A percentile compares a stretch with the other conserved stretches of the same genome.
phyloP scores from a whole-genome alignment of 139 green algal genomes.

The Bryopsis sp. region DNA sequence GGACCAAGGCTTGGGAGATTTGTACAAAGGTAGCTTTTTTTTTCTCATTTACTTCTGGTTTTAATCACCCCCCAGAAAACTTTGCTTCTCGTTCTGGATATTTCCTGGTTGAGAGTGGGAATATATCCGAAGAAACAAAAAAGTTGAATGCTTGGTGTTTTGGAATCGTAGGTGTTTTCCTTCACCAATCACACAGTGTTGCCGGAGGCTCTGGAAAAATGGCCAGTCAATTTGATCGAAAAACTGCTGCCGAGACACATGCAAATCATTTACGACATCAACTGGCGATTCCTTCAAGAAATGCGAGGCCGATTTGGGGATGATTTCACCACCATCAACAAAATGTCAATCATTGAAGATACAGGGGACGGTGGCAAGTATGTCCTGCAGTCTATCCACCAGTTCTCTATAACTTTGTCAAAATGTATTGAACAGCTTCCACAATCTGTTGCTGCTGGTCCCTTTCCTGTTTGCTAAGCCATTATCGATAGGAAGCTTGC shows the following conservation, averaged over 20 bases:
- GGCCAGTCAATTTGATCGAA: constrained; percentile 76
- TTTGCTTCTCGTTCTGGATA: neutral
- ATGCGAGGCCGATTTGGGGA: constrained; percentile 57
- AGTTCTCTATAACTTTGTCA: no score
- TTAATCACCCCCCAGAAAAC: neutral
- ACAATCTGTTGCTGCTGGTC: no score
- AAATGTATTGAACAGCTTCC: no score
- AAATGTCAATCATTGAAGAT: constrained; percentile 97
- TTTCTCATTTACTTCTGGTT: neutral
- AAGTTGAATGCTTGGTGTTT: neutral
- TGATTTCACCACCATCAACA: constrained; percentile 72
- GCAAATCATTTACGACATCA: constrained; percentile 87
- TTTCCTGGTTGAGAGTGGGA: neutral
- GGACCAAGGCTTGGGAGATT: constrained; percentile 78
- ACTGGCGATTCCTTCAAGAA: constrained; percentile 86
- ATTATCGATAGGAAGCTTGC: no score
- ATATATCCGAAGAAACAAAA: neutral
- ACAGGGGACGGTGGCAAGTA: no score
- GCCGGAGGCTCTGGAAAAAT: constrained; percentile 98
- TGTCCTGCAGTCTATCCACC: no score
- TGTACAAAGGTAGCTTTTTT: constrained; percentile 49
- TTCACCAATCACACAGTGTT: constrained; percentile 98
- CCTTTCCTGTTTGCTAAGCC: no score
- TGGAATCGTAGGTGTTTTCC: constrained; percentile 14
- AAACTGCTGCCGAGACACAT: constrained; percentile 96